Evolutionary conservation across 768 basidiomycete species (phyloP).

Genomic region (Leccinellum albellum): DNA sequence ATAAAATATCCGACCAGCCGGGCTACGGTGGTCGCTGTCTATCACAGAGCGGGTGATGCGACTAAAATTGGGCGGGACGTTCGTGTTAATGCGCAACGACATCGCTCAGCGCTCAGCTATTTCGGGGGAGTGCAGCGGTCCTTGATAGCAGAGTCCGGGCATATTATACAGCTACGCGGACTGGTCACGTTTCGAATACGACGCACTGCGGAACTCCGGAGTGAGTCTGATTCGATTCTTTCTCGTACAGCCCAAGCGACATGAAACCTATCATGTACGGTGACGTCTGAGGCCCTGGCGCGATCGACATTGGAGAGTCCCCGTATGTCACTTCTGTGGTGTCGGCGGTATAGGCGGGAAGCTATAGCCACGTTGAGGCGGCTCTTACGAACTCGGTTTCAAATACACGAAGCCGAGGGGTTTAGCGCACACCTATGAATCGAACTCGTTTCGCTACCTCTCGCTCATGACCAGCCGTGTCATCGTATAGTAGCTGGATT

Average conservation of each 20-base stretch:
- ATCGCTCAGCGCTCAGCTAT: constrained; percentile 14
- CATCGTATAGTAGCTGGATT: constrained; percentile 8
- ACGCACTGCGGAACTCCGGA: constrained; percentile 11
- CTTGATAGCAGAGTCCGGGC: constrained; percentile 4
- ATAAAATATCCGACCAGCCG: constrained; percentile 10
- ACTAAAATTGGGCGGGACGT: constrained; percentile 20
- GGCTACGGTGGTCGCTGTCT: constrained; percentile 13
- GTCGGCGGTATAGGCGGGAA: too few species aligned
- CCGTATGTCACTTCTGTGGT: constrained; percentile 4
- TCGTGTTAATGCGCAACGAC: constrained; percentile 31
- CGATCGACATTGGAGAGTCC: constrained; percentile 16
- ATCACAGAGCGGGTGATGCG: constrained; percentile 17
- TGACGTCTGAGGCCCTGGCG: constrained; percentile 16
- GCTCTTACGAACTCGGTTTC: constrained; percentile 17
- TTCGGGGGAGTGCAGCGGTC: constrained; percentile 4
- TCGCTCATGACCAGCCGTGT: neutral
- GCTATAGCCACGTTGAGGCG: too few species aligned
- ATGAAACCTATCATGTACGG: constrained; percentile 14
- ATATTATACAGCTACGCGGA: constrained; percentile 20
- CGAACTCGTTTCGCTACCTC: neutral
- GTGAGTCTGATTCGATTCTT: constrained; percentile 6
- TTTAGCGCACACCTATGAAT: constrained; percentile 10
- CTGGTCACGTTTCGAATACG: constrained; percentile 27
- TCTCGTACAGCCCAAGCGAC: constrained; percentile 9
- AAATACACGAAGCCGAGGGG: constrained; percentile 20